Percentiles rank a stretch among this genome's conserved stretches.
Conservation (phyloP, 495 filamentous ascomycete genomes). For the Daldinia childiae region DNA sequence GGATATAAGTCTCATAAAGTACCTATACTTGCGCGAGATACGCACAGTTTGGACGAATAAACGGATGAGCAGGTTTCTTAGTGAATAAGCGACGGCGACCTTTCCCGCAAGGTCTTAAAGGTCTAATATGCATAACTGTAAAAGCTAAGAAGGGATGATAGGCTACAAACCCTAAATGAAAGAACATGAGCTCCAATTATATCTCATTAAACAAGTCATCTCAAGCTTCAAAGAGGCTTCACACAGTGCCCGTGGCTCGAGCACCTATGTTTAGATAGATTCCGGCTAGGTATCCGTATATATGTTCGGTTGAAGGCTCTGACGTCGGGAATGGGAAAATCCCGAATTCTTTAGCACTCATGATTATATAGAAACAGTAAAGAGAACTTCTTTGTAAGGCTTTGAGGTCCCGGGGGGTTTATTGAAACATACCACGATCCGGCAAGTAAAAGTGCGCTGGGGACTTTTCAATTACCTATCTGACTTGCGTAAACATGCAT, state of each 20-base stretch:
- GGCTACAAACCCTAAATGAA: constrained; percentile 3
- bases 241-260: constrained; percentile 25
- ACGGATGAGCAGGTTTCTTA: neutral
- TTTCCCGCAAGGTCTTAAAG: neutral
- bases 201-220: constrained; percentile 11
- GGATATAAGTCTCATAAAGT: constrained; percentile 1
- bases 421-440: neutral
- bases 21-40: constrained; percentile 4
- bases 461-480: neutral
- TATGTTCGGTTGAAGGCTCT: constrained; percentile 1
- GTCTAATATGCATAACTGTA: neutral
- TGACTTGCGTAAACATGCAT: neutral
- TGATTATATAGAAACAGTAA: neutral
- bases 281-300: constrained; percentile 16
- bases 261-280: constrained; percentile 7
- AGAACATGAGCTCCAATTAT: constrained; percentile 14
- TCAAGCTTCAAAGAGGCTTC: neutral
- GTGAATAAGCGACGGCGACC: neutral
- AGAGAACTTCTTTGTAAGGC: constrained; percentile 2
- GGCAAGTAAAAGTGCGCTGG: neutral
- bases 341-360: constrained; percentile 4
- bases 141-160: neutral
- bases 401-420: neutral
- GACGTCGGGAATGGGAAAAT: constrained; percentile 19
- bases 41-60: neutral